Percentiles rank a stretch among this genome's conserved stretches.
Conservation (phyloP, 2,329 filamentous ascomycete genomes). For the Ceratocystis lukuohia region DNA sequence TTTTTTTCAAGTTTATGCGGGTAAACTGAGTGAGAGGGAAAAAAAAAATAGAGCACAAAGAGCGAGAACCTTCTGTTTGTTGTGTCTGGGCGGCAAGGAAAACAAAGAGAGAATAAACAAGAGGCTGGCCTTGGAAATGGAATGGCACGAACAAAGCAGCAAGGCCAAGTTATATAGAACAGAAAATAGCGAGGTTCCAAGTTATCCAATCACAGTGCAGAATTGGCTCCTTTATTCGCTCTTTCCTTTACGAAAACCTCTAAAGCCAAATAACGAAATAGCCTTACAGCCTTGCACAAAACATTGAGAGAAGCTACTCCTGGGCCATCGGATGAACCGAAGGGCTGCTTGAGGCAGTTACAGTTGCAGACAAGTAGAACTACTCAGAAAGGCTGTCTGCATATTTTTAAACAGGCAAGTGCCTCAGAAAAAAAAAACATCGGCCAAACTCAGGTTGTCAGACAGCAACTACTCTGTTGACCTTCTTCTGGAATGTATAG, state of each 20-base stretch:
- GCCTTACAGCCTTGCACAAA: background rate
- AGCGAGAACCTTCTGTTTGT: background rate
- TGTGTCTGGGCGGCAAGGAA: conserved; percentile 1
- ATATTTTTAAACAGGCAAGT: background rate
- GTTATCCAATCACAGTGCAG: background rate
- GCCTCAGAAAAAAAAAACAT: background rate
- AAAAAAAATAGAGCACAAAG: background rate
- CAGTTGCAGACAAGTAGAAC: background rate
- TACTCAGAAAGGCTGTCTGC: background rate
- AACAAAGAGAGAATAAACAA: background rate
- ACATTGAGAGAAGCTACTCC: background rate
- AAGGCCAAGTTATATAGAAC: no score
- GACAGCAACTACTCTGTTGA: background rate
- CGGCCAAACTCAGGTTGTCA: background rate
- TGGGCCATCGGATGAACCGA: background rate
- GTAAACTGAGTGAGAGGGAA: background rate
- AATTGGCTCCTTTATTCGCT: background rate
- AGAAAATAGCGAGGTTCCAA: background rate
- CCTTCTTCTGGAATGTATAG: background rate
- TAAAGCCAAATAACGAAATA: background rate
- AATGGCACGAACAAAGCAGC: background rate
- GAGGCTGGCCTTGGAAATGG: background rate
- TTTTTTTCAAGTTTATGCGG: background rate
- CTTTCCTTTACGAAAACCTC: background rate
- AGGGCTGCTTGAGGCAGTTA: background rate